phyloP scores from a whole-genome alignment of 164 flowering plant species.

The Nymphaea colorata region DNA sequence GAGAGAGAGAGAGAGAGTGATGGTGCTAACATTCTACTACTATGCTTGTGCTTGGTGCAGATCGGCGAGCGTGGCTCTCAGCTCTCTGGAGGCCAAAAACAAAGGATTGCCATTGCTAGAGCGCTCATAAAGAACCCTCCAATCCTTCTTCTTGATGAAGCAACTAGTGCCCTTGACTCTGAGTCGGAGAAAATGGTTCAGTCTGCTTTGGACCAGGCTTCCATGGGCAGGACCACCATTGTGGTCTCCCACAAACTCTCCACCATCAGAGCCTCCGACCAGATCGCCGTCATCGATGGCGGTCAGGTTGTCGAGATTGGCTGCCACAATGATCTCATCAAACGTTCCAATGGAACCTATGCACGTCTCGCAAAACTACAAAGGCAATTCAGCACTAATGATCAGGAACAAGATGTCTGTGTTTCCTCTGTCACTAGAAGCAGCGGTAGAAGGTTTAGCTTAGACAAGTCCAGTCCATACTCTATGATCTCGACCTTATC shows the following conservation, averaged over 20 bases:
- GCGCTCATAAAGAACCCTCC: slow-evolving; percentile 73
- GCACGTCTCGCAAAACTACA: slow-evolving; percentile 65
- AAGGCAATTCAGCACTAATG: slow-evolving; percentile 46
- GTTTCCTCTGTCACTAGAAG: slow-evolving; percentile 32
- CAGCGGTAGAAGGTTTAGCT: slow-evolving; percentile 42
- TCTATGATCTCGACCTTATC: slow-evolving; percentile 27
- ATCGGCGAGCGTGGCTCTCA: slow-evolving; percentile 76
- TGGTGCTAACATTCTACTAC: not conserved
- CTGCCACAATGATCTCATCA: slow-evolving; percentile 52
- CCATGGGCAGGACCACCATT: slow-evolving; percentile 86
- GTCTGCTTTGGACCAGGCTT: slow-evolving; percentile 84
- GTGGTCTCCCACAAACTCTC: slow-evolving; percentile 88
- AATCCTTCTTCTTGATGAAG: slow-evolving; percentile 85
- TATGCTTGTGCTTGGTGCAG: slow-evolving; percentile 13
- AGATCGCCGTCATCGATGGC: slow-evolving; percentile 54
- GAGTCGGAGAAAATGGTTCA: slow-evolving; percentile 81
- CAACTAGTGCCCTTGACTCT: slow-evolving; percentile 91
- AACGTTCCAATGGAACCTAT: slow-evolving; percentile 45
- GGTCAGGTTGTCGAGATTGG: slow-evolving; percentile 65
- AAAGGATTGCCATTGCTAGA: slow-evolving; percentile 84
- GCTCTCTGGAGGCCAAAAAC: slow-evolving; percentile 90
- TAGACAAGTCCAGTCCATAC: slow-evolving; percentile 45
- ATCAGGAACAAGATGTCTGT: slow-evolving; percentile 29
- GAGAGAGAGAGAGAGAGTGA: not conserved
- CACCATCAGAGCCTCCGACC: slow-evolving; percentile 61